Evolutionary conservation across 352 stramenopile genomes (phyloP), one percentile per base, ranked within the genome.

Genomic region (Phytophthora megakarya): DNA sequence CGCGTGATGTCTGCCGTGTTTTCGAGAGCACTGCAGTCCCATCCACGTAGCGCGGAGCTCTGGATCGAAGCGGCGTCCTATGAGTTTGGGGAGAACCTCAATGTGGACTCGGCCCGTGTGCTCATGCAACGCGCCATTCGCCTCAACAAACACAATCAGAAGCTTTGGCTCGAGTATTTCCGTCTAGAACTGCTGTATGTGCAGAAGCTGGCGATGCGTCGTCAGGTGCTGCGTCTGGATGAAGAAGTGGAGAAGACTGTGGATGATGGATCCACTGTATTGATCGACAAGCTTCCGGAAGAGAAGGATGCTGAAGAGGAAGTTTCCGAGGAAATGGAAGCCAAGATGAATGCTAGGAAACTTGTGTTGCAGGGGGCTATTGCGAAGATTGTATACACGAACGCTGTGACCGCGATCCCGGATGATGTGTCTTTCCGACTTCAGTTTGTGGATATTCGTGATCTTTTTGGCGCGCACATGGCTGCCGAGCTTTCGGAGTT

Each of bases 111-210:
- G 42, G 91, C 91, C 26, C 89, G 91, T 48, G 75, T 95, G 60
- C 83, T 97, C 48, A 92, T 97, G 89, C 90, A 97, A 72, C 85
- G 90, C n/a, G 90, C 86, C n/a, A 93, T 97, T 54, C 86, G 90
- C 35, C 89, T 97, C 48, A 97, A 96, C 65, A 79, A 79, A 25
- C 65, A 85, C 59, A 77, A 84, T 52, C 76, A 83, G 46, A 89
- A 88, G 44, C 81, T 97, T 32, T 97, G 90, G 90, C 70, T 90
- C 32, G 89, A 97, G 74, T 97, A 97, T 65, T 97, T 97, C 51
- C 83, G 89, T 26, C 70, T 97, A 11, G 90, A 97, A 59, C 73
- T 97, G 59, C 75, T 95, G 44, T 97, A 96, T 68, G 91, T 96
- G 63, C 84, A 96, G 69, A 97, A 97, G 65, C 73, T 97, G 47